Conservation (phyloP, 345 rosid species). For the Rubroshorea leprosula region DNA sequence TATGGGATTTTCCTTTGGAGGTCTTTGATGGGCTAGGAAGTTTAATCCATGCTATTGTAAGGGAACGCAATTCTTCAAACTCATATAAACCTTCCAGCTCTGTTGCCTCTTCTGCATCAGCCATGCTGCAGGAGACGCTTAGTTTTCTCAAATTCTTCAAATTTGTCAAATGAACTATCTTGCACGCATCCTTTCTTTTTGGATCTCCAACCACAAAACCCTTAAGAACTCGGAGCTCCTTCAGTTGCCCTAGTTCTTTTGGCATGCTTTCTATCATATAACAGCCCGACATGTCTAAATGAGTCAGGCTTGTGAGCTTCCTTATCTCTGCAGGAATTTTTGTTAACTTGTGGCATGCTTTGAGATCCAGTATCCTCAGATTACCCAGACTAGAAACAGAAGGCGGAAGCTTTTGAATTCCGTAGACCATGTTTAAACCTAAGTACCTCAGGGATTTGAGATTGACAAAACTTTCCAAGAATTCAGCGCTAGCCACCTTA, state of each 20-base stretch:
- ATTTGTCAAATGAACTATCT: not conserved
- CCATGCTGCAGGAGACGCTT: not conserved
- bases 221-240: not conserved
- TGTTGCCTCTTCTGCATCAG: not conserved
- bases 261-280: not conserved
- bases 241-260: not conserved
- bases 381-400: not conserved
- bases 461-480: not conserved
- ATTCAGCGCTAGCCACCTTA: not conserved
- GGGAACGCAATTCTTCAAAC: not conserved
- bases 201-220: not conserved
- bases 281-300: not conserved
- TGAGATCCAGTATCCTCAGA: not conserved
- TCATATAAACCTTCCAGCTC: not conserved
- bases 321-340: not conserved
- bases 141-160: not conserved
- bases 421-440: not conserved
- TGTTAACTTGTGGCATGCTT: not conserved
- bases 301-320: not conserved
- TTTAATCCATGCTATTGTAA: not conserved
- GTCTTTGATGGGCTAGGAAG: not conserved
- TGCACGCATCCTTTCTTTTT: not conserved
- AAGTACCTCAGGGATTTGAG: not conserved
- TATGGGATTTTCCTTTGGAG: not conserved
- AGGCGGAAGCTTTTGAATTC: not conserved